Evolutionary conservation across 2,329 filamentous ascomycete genomes (phyloP), one percentile per base, ranked within the genome.

Genomic region (Colletotrichum magnum): DNA sequence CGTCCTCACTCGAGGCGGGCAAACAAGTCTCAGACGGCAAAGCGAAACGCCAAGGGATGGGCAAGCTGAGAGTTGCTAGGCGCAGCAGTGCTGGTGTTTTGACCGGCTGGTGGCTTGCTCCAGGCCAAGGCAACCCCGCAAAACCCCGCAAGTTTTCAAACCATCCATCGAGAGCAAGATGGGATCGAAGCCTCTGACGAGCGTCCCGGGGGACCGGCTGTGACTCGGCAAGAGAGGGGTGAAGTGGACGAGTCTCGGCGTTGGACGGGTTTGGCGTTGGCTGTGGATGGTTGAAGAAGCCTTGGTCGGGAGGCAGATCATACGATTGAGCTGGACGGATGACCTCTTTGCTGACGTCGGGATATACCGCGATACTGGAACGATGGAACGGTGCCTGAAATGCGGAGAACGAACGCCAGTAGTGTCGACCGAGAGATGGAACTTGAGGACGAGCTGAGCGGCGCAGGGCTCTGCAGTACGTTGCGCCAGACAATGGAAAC

Each of bases 61-160:
- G 6, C 21, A 45, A 28, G 28, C 18, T 39, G 39, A 54, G 47
- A 28, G 26, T 48, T 58, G n/a, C n/a, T 24, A 48, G 32, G 45
- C 45, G 45, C 53, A 28, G 57, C n/a, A 36, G 10, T 36, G 45
- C 45, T 52, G 15, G 36, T 24, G 54, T 45, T n/a, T 39, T 5
- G 26, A 16, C n/a, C 26, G 47, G 28, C 41, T 43, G 28, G 64
- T 48, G 48, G 28, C 21, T 50, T 41, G 48, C 57, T 39, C 45
- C n/a, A 43, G 26, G 32, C 28, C 21, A 21, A 43, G 59, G 43
- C 45, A 57, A 63, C 58, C 64, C 64, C 64, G 58, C 58, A 63
- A 51, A 68, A 64, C 60, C 65, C 65, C 65, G 53, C 65, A 68
- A 26, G 59, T 48, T 68, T 64, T 39, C 47, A 58, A 63, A 47